phyloP scores from a whole-genome alignment of 352 stramenopile genomes.

The Blastocystis sp. region DNA sequence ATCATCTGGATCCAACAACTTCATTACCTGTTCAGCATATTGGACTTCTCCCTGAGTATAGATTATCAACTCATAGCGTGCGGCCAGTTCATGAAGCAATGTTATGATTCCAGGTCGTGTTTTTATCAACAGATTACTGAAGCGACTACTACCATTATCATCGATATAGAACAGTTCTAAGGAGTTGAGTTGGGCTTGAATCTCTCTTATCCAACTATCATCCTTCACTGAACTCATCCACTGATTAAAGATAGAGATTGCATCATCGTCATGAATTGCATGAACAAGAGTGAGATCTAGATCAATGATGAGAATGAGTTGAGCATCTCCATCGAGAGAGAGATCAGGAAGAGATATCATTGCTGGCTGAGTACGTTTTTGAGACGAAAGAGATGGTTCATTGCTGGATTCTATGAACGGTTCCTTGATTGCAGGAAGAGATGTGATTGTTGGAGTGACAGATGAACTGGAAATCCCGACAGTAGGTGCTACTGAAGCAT shows the following conservation, averaged over 20 bases:
- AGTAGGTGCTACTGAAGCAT: no score
- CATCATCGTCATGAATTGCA: conserved; percentile 45
- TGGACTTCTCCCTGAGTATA: conserved; percentile 51
- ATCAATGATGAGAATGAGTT: conserved; percentile 61
- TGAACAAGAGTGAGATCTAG: conserved; percentile 47
- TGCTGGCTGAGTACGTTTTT: background rate
- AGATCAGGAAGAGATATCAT: background rate
- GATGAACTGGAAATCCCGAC: background rate
- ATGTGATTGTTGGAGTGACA: background rate
- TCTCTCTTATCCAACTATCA: background rate
- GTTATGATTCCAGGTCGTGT: background rate
- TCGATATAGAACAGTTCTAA: conserved; percentile 56
- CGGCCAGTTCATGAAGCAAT: conserved; percentile 7
- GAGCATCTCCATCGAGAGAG: background rate
- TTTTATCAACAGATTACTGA: conserved; percentile 47
- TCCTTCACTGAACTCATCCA: conserved; percentile 8
- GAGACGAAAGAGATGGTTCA: background rate
- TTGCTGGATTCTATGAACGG: background rate
- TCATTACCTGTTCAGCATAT: conserved; percentile 46
- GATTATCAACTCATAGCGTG: conserved; percentile 45
- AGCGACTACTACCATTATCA: background rate
- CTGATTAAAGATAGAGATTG: conserved; percentile 17
- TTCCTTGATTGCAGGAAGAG: background rate
- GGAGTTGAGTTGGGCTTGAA: background rate
- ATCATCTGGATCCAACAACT: conserved; percentile 20